These are phyloP conservation scores for Penicillium chermesinum DNA, from an alignment of 495 filamentous ascomycete genomes.

Conservation along the genomic window DNA sequence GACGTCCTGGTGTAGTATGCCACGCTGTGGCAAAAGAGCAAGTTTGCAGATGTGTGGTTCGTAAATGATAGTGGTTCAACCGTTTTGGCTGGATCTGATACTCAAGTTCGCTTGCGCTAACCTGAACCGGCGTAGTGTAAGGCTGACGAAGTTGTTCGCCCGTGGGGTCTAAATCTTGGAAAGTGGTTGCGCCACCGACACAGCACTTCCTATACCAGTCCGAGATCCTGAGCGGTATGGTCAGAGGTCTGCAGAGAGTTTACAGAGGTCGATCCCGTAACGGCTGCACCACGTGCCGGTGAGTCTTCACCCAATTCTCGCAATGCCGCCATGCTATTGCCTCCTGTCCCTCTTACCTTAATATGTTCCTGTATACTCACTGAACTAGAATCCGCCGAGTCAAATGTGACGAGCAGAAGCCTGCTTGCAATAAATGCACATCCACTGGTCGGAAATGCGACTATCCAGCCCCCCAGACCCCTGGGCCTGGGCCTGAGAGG, in stretches of 20 bases:
- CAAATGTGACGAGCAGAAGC: constrained; percentile 60
- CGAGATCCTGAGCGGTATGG: not conserved
- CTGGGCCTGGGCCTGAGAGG: not conserved
- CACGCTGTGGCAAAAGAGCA: no score
- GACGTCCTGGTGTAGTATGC: no score
- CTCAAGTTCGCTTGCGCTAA: no score
- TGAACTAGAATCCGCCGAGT: constrained; percentile 50
- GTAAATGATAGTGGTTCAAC: no score
- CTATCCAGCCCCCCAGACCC: constrained; percentile 1
- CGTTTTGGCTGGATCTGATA: no score
- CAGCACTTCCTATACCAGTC: no score
- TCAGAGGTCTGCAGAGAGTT: not conserved
- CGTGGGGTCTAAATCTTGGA: no score
- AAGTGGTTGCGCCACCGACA: no score
- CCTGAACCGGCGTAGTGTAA: no score
- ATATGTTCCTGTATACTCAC: not conserved
- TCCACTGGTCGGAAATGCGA: constrained; percentile 44
- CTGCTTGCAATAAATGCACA: constrained; percentile 50
- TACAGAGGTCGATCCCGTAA: constrained; percentile 25
- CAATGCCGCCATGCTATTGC: not conserved
- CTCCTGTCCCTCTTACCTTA: no score
- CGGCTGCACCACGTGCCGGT: constrained; percentile 54
- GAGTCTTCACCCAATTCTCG: constrained; percentile 6
- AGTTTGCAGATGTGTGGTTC: no score
- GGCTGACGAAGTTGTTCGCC: no score